Evolutionary conservation across 345 rosid species (phyloP).

Genomic region (Syzygium jambos): DNA sequence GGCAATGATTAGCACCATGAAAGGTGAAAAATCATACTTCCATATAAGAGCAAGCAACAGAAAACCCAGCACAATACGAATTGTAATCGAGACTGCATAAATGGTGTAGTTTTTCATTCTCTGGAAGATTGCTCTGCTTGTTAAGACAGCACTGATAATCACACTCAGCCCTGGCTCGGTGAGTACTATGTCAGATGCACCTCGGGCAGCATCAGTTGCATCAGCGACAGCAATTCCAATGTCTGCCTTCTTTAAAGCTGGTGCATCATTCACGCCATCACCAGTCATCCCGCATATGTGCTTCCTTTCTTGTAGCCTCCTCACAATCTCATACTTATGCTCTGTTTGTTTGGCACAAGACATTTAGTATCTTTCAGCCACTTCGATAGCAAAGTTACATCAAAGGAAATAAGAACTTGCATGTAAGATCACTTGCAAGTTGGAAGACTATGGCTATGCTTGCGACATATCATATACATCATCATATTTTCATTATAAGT

Average conservation of each 20-base stretch:
- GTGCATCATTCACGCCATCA: constrained; percentile 97
- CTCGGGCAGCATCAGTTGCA: constrained; percentile 91
- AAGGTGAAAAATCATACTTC: constrained; percentile 92
- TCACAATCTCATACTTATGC: constrained; percentile 94
- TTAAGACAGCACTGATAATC: constrained; percentile 85
- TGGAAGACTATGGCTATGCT: background rate
- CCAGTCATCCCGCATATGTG: constrained; percentile 99
- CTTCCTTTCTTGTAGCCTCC: constrained; percentile 73
- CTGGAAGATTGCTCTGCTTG: constrained; percentile 93
- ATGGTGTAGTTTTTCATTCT: constrained; percentile 98
- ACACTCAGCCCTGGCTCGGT: constrained; percentile 96
- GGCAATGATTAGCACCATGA: constrained; percentile 91
- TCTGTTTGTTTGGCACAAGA: constrained; percentile 19
- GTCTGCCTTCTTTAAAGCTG: constrained; percentile 90
- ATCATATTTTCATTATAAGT: background rate
- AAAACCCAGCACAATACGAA: constrained; percentile 83
- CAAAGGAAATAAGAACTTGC: background rate
- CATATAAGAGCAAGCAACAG: constrained; percentile 84
- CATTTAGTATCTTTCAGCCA: background rate
- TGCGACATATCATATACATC: background rate
- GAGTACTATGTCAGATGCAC: constrained; percentile 90
- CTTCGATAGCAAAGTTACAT: background rate
- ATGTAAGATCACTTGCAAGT: background rate
- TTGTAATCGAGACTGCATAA: constrained; percentile 90
- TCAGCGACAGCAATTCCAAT: constrained; percentile 97